Base-by-base conservation (phyloP, 23 red algal species). In the Cyanidiococcus yangmingshanensis region DNA sequence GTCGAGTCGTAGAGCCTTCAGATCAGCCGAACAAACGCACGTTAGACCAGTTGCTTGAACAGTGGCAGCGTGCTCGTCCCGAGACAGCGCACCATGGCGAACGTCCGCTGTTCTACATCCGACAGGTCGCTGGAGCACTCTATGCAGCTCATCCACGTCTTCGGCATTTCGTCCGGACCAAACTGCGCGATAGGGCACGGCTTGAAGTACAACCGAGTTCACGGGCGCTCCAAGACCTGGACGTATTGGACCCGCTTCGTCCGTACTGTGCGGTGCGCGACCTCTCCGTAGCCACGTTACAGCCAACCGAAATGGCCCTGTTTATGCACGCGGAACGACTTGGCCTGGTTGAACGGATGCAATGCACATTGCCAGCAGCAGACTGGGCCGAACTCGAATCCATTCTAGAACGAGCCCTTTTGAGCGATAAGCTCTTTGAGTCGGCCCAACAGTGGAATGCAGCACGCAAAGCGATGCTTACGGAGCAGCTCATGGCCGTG, bases 341-440 rank as follows among this genome's bases (percentile, higher is more conserved):
- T 35, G 63, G 63, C 21, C 32, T 32, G 21, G 63, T 71, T 12
- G 63, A 71, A 29, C n/a, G 27, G 16, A 71, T 71, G n/a, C 16
- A 71, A 71, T 25, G 21, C n/a, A 3, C 63, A 30, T 29, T 71
- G 27, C 16, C 63, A 7, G 63, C 21, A 29, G 12, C n/a, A 7
- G 63, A 71, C 27, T 2, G 27, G 7, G n/a, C 32, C 16, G 63
- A 71, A 29, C 63, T 71, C n/a, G 21, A 35, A 7, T 25, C 63
- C n/a, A 25, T 71, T 7, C 32, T 71, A 12, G 63, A 71, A 35
- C n/a, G 32, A 2, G 63, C 63, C 3, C 63, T 71, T 7, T 29
- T 71, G 12, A 71, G 63, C 63, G 63, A 71, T 29, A 71, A 71
- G 63, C 27, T 71, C 16, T 71, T 17, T 29, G 63, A 71, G 63